These are phyloP conservation scores for Calocybe cyanea DNA, from an alignment of 768 basidiomycete genomes.

Conservation along the genomic window DNA sequence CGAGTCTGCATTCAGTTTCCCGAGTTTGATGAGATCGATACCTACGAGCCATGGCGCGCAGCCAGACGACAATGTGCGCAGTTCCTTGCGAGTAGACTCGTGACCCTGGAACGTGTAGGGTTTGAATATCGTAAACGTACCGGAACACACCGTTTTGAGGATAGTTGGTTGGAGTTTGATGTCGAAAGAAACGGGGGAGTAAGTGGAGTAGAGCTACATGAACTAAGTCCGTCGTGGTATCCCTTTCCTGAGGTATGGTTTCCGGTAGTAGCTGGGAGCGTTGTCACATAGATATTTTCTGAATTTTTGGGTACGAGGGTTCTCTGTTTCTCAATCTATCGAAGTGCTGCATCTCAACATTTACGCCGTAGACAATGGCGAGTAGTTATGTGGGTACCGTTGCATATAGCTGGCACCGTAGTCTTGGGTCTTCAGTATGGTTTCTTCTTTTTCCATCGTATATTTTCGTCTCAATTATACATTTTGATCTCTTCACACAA, in stretches of 20 bases:
- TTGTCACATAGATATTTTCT: neutral
- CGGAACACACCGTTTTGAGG: slow-evolving; percentile 36
- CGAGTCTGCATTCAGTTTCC: slow-evolving; percentile 36
- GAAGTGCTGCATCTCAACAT: too few species aligned
- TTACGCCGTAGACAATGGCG: neutral
- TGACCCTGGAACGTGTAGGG: slow-evolving; percentile 29
- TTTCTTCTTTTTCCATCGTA: neutral
- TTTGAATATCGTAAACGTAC: slow-evolving; percentile 39
- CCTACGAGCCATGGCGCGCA: slow-evolving; percentile 27
- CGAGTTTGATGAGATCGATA: slow-evolving; percentile 30
- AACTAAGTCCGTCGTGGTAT: slow-evolving; percentile 34
- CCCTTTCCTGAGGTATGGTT: slow-evolving; percentile 40
- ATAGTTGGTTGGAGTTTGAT: slow-evolving; percentile 38
- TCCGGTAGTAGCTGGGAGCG: slow-evolving; percentile 9
- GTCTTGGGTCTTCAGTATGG: neutral
- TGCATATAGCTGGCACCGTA: neutral
- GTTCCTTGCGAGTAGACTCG: slow-evolving; percentile 29
- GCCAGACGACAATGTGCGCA: slow-evolving; percentile 31
- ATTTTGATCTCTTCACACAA: neutral
- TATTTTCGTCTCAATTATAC: too few species aligned
- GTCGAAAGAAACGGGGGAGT: slow-evolving; percentile 22
- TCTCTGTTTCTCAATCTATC: too few species aligned
- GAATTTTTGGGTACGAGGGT: too few species aligned
- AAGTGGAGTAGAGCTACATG: slow-evolving; percentile 20
- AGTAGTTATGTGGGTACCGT: neutral